These are phyloP conservation scores for Chytriomyces sp. DNA, from an alignment of 192 early-diverging fungal genomes.

Conservation along the genomic window DNA sequence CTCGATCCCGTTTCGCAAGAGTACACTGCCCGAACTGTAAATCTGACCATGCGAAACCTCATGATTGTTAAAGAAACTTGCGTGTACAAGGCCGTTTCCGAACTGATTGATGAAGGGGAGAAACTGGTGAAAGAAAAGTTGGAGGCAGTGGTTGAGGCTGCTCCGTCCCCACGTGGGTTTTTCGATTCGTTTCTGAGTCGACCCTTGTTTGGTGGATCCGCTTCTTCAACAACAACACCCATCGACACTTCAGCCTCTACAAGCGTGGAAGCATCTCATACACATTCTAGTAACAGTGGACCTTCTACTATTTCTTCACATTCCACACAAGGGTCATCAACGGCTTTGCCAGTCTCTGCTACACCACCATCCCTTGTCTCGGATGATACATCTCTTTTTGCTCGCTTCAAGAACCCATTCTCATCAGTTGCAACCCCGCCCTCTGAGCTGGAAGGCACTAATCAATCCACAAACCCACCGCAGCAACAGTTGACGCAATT, in stretches of 20 bases:
- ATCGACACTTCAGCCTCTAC: conserved; percentile 14
- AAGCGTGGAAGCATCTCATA: too few species aligned
- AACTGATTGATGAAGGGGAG: neutral
- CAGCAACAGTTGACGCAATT: conserved; percentile 54
- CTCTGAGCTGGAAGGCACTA: conserved; percentile 24
- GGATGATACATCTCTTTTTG: neutral
- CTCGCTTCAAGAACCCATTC: neutral
- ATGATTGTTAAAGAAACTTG: conserved; percentile 87
- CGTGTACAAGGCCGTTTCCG: conserved; percentile 61
- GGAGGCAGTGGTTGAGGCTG: conserved; percentile 3
- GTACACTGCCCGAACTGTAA: conserved; percentile 79
- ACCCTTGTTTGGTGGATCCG: neutral
- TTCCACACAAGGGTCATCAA: neutral
- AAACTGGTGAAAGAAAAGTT: neutral
- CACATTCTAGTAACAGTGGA: too few species aligned
- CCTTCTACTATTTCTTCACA: neutral
- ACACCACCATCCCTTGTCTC: conserved; percentile 12
- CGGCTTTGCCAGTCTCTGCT: neutral
- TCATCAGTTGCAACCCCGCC: conserved; percentile 48
- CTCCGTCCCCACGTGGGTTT: neutral
- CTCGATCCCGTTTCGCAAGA: conserved; percentile 78
- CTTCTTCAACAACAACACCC: neutral
- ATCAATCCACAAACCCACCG: neutral
- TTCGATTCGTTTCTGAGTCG: neutral
- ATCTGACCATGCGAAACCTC: conserved; percentile 85